Evolutionary conservation across 2,329 filamentous ascomycete species (phyloP).

Genomic region (Verruconis gallopava): DNA sequence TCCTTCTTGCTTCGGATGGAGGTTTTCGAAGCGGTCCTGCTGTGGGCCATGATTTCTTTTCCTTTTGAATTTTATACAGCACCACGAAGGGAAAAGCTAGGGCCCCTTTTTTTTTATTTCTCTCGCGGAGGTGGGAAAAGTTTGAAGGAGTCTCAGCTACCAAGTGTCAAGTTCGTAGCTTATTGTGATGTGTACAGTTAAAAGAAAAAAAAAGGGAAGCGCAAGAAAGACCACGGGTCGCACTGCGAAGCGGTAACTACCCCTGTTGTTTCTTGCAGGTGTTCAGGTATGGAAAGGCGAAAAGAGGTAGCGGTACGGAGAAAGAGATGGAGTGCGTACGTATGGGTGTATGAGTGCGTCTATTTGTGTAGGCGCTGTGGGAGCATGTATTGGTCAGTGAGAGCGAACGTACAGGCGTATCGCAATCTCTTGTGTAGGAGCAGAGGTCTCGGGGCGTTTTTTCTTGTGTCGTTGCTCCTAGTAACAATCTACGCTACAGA

Average conservation of each 20-base stretch:
- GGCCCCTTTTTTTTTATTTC: too few species aligned
- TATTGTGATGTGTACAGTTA: background rate
- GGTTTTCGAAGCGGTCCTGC: background rate
- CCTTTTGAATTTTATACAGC: background rate
- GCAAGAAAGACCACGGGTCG: too few species aligned
- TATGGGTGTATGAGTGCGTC: too few species aligned
- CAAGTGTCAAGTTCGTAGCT: background rate
- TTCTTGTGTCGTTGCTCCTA: background rate
- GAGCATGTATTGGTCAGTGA: background rate
- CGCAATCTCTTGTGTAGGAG: background rate
- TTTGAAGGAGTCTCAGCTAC: too few species aligned
- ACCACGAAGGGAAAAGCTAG: background rate
- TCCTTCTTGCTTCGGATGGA: background rate
- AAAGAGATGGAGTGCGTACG: too few species aligned
- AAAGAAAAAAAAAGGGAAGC: background rate
- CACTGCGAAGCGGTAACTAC: too few species aligned
- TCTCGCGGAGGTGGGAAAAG: background rate
- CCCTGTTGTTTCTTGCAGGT: too few species aligned
- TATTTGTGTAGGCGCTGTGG: background rate
- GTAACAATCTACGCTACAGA: background rate
- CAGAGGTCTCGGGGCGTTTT: too few species aligned
- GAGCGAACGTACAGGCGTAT: background rate
- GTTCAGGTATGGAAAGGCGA: too few species aligned
- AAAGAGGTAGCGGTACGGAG: too few species aligned
- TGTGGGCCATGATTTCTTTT: background rate